phyloP scores from a whole-genome alignment of 192 early-diverging fungal genomes.

The Paraglomus occultum region DNA sequence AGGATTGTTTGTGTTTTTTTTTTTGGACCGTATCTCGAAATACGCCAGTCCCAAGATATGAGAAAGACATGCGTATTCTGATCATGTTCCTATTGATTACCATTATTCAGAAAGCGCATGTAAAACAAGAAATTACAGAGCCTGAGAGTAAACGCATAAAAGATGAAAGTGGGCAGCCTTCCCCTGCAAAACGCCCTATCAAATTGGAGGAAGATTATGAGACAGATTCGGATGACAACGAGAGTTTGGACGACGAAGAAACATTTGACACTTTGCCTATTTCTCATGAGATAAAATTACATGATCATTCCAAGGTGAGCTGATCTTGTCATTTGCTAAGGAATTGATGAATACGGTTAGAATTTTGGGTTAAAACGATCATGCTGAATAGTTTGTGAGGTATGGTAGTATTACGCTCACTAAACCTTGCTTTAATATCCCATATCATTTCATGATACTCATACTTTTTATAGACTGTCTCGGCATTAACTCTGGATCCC shows the following conservation, averaged over 20 bases:
- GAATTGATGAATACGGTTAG: not conserved
- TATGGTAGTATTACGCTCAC: not conserved
- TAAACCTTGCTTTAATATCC: constrained; percentile 11
- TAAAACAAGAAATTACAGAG: not conserved
- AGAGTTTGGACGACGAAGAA: constrained; percentile 26
- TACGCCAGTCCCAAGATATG: not conserved
- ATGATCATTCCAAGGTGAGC: constrained; percentile 62
- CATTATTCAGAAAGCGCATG: no score
- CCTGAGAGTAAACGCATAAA: constrained; percentile 1
- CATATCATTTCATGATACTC: not conserved
- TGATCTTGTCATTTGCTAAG: not conserved
- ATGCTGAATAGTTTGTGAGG: not conserved
- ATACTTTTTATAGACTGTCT: constrained; percentile 55
- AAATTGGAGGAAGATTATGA: constrained; percentile 43
- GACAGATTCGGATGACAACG: constrained; percentile 38
- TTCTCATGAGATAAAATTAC: constrained; percentile 63
- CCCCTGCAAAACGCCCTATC: not conserved
- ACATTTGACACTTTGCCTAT: constrained; percentile 55
- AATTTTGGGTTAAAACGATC: not conserved
- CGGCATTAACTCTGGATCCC: constrained; percentile 80
- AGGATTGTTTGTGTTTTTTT: not conserved
- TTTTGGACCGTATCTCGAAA: not conserved
- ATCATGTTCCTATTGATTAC: constrained; percentile 39
- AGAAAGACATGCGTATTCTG: constrained; percentile 37
- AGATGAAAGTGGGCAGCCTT: not conserved